Percentiles rank a stretch among this genome's conserved stretches.
These are phyloP conservation scores for Arthromyces matolae DNA, from an alignment of 768 basidiomycete genomes.

Conservation along the genomic window DNA sequence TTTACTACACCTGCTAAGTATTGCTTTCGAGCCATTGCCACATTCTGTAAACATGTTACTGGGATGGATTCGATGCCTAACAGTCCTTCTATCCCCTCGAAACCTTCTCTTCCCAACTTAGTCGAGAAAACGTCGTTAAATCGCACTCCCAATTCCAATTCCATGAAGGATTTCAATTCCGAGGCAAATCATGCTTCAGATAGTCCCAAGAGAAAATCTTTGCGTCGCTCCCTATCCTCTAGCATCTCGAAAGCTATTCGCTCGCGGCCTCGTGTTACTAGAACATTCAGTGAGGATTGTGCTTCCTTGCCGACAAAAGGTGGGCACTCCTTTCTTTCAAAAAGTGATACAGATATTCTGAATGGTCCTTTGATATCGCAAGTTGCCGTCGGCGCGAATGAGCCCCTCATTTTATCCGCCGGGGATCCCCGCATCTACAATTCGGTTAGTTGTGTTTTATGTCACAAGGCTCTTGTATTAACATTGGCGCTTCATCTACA, in stretches of 20 bases:
- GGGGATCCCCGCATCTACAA: conserved; percentile 62
- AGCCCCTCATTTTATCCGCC: conserved; percentile 45
- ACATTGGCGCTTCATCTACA: neutral
- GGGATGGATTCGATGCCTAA: conserved; percentile 32
- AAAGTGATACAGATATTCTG: conserved; percentile 13
- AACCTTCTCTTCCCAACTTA: conserved; percentile 9
- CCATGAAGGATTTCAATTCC: conserved; percentile 1
- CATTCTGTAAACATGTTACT: conserved; percentile 65
- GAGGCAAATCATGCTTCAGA: no score
- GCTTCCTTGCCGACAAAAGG: neutral
- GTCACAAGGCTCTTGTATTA: no score
- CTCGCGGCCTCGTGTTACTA: conserved; percentile 6
- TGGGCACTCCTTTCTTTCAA: neutral
- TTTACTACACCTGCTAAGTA: conserved; percentile 78
- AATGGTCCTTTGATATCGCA: conserved; percentile 36
- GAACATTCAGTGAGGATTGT: conserved; percentile 1
- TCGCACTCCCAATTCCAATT: neutral
- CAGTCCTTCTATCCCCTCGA: conserved; percentile 7
- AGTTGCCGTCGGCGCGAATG: conserved; percentile 16
- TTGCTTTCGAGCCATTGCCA: conserved; percentile 74
- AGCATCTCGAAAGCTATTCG: conserved; percentile 16
- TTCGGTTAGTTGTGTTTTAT: conserved; percentile 37
- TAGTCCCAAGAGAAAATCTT: conserved; percentile 12
- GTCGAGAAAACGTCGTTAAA: conserved; percentile 9
- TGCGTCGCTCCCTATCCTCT: conserved; percentile 23